Evolutionary conservation across 768 basidiomycete genomes (phyloP), one percentile per base, ranked within the genome.

Genomic region (Trametes villosa): DNA sequence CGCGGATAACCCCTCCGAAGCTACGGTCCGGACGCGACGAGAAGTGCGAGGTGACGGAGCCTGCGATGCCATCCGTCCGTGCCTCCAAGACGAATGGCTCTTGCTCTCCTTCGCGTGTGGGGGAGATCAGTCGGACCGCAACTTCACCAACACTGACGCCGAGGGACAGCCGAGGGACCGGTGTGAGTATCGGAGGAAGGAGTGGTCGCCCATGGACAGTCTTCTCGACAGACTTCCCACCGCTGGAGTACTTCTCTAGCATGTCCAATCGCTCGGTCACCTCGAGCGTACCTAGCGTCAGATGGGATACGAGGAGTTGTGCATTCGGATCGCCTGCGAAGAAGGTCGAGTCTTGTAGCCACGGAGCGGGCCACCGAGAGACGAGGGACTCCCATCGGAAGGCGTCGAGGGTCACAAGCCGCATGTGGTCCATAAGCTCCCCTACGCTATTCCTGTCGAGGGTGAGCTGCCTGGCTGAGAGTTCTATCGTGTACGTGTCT

Each of bases 331-430:
- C 87, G 24, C 82, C 84, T 13, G 73, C 62, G 44, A 87, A 69
- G 65, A 86, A 84, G 0, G 80, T 74, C 22, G 81, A 75, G 2
- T 78, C 71, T 31, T 72, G 72, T 30, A 87, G 71, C 76, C 82
- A 82, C n/a, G 81, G 82, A 41, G 79, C 70, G 9, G 87, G 85
- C 88, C 87, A 91, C 69, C 86, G 84, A 3, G 80, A 80, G 22
- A 79, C 71, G 24, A 88, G 71, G 1, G 75, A 69, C 48, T 79
- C 72, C 26, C 83, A 61, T 33, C 75, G 64, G 17, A 81, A 54
- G 5, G 74, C 69, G 24, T 79, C 79, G 17, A 86, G 60, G 17
- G 74, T 77, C 34, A 81, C 65, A 15, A 88, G 66, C n/a, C 77
- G 78, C 2, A 72, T 48, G 34, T 67, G 67, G 34, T 70, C 67